phyloP scores from a whole-genome alignment of 768 basidiomycete species.

The Leccinum truebloodii region DNA sequence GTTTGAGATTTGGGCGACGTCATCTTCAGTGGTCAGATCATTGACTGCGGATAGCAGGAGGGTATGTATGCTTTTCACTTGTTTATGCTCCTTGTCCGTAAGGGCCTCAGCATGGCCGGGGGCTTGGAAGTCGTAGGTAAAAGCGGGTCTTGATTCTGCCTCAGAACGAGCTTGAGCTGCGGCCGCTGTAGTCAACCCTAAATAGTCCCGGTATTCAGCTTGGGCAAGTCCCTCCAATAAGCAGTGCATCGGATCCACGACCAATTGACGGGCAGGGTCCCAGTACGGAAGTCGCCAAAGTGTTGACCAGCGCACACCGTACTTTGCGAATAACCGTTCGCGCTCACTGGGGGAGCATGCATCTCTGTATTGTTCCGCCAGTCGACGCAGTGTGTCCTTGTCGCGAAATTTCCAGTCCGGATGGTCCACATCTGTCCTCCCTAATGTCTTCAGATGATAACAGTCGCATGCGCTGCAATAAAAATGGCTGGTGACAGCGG shows the following conservation, averaged over 20 bases:
- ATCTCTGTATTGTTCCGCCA: neutral
- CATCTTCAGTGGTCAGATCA: neutral
- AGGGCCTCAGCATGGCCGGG: neutral
- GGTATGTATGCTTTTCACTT: conserved; percentile 1
- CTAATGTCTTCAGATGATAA: conserved; percentile 3
- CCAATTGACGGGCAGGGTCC: neutral
- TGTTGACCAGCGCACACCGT: neutral
- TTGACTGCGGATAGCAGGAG: conserved; percentile 1
- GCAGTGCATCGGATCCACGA: neutral
- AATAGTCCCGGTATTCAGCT: neutral
- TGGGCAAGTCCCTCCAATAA: neutral
- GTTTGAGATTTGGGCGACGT: neutral
- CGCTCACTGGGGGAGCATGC: neutral
- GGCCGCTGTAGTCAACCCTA: neutral
- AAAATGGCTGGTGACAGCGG: conserved; percentile 21
- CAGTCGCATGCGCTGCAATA: conserved; percentile 36
- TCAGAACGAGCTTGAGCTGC: neutral
- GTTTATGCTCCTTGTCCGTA: neutral
- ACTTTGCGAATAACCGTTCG: neutral
- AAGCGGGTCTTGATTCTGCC: conserved; percentile 2
- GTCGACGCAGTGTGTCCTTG: neutral
- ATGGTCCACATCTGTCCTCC: conserved; percentile 2
- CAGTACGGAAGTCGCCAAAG: neutral
- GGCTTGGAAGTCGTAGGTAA: neutral
- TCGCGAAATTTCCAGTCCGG: conserved; percentile 1